phyloP scores from a whole-genome alignment of 306 rosid species.

The Quercus engelmannii region DNA sequence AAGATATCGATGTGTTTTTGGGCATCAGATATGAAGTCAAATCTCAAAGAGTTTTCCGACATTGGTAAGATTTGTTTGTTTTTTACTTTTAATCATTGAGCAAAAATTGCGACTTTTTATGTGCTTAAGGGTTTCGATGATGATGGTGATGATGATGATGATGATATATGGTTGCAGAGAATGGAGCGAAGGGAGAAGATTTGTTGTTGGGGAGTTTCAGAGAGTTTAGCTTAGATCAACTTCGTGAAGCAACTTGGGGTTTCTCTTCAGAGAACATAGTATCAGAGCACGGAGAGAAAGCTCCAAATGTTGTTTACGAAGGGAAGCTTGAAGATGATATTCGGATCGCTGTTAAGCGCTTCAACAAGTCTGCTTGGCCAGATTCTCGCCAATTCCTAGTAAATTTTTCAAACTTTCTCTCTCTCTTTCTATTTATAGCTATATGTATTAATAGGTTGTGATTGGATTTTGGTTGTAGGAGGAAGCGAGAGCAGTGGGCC shows the following conservation, averaged over 20 bases:
- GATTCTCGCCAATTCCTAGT: constrained; percentile 96
- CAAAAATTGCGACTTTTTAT: not conserved
- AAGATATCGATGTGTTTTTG: constrained; percentile 78
- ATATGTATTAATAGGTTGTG: constrained; percentile 6
- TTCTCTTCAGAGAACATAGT: constrained; percentile 88
- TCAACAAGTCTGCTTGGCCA: constrained; percentile 96
- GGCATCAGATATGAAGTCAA: constrained; percentile 75
- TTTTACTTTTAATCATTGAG: constrained; percentile 18
- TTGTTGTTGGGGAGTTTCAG: constrained; percentile 49
- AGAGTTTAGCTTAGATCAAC: constrained; percentile 78
- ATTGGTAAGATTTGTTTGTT: constrained; percentile 42
- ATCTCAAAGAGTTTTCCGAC: constrained; percentile 55
- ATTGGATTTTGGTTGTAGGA: constrained; percentile 49
- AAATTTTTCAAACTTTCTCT: constrained; percentile 20
- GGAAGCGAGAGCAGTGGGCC: constrained; percentile 90
- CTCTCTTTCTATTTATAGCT: not conserved
- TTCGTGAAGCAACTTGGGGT: constrained; percentile 74
- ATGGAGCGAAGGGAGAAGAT: constrained; percentile 53
- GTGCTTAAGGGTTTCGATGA: constrained; percentile 1
- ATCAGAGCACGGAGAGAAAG: constrained; percentile 98
- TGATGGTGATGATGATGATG: not conserved
- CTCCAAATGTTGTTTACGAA: constrained; percentile 93
- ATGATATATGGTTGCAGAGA: constrained; percentile 45
- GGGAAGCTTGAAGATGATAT: constrained; percentile 72
- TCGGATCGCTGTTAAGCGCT: constrained; percentile 86